These are phyloP conservation scores for Asterophora lycoperdoides DNA, from an alignment of 768 basidiomycete species.

Conservation along the genomic window DNA sequence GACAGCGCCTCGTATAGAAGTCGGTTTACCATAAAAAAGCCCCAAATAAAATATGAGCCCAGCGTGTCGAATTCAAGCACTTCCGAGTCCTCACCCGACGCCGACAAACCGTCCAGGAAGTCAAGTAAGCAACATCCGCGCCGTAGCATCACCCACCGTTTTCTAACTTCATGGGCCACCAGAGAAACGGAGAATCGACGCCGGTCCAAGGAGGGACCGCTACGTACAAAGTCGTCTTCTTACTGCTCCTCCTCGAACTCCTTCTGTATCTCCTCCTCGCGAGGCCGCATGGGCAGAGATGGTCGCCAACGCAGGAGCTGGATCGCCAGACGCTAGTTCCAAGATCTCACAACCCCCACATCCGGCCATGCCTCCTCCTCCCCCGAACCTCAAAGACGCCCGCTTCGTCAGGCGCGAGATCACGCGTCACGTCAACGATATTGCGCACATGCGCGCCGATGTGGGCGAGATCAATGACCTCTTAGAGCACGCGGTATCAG, in stretches of 20 bases:
- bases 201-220: background rate
- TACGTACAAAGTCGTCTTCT: background rate
- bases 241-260: background rate
- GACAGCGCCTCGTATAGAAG: no score
- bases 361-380: background rate
- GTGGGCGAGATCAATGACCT: constrained; percentile 16
- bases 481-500: constrained; percentile 8
- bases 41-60: no score
- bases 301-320: background rate
- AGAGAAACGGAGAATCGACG: constrained; percentile 5
- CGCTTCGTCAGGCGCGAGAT: constrained; percentile 17
- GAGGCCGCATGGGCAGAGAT: background rate
- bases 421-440: constrained; percentile 12
- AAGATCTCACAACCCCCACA: background rate
- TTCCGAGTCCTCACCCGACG: background rate
- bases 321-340: background rate
- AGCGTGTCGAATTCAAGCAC: background rate
- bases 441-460: constrained; percentile 11
- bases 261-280: background rate
- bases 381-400: constrained; percentile 17
- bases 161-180: background rate
- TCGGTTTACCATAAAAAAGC: no score
- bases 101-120: background rate
- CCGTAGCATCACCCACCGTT: no score
- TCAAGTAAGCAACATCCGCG: background rate